phyloP scores from a whole-genome alignment of 1,139 yeast genomes.

The Wickerhamiella pararugosa region DNA sequence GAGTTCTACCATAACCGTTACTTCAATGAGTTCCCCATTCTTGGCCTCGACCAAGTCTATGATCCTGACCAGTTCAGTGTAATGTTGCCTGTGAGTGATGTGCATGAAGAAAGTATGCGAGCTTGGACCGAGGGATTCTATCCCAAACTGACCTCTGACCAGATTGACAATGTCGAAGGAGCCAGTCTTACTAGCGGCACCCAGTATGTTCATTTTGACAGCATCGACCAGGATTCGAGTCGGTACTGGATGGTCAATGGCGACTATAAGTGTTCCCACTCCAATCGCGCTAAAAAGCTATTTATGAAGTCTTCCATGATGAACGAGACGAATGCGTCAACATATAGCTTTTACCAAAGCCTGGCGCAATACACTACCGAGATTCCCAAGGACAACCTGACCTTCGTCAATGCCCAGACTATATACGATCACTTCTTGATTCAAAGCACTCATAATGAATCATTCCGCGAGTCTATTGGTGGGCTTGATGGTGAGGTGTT shows the following conservation, averaged over 20 bases:
- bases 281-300: conserved; percentile 20
- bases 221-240: conserved; percentile 26
- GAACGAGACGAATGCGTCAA: conserved; percentile 22
- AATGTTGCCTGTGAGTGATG: conserved; percentile 25
- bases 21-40: conserved; percentile 23
- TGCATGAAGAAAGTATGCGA: conserved; percentile 27
- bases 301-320: conserved; percentile 20
- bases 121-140: conserved; percentile 33
- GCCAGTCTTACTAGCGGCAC: conserved; percentile 28
- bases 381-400: conserved; percentile 20
- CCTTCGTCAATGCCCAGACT: conserved; percentile 26
- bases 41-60: conserved; percentile 21
- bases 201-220: conserved; percentile 29
- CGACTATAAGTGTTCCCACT: conserved; percentile 26
- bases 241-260: conserved; percentile 30
- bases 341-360: conserved; percentile 26
- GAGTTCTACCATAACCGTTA: conserved; percentile 29
- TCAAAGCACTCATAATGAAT: conserved; percentile 27
- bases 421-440: conserved; percentile 30
- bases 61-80: conserved; percentile 23
- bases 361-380: conserved; percentile 18
- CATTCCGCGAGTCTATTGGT: conserved; percentile 23
- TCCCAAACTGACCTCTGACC: conserved; percentile 24
- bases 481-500: conserved; percentile 15
- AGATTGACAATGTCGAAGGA: conserved; percentile 17